These are phyloP conservation scores for Magnaporthiopsis incrustans DNA, from an alignment of 2,329 filamentous ascomycete genomes.

Conservation along the genomic window DNA sequence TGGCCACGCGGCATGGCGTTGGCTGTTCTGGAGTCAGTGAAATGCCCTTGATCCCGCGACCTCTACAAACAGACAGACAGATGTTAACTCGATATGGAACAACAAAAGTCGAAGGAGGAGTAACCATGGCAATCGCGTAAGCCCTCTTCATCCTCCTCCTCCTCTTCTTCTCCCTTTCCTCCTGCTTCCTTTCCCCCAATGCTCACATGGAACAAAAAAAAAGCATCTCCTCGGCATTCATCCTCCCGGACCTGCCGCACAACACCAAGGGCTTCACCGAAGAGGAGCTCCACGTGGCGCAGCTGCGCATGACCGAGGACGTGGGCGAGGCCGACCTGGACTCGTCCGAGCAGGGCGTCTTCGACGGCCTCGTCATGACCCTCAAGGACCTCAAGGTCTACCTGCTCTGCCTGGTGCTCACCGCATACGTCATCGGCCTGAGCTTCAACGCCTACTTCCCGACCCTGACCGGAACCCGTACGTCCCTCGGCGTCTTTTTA, in stretches of 20 bases:
- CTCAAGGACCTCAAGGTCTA: slow-evolving; percentile 53
- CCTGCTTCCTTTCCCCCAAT: not conserved
- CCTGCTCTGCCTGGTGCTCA: slow-evolving; percentile 42
- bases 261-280: slow-evolving; percentile 48
- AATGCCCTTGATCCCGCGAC: not conserved
- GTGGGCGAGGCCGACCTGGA: slow-evolving; percentile 47
- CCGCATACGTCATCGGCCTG: slow-evolving; percentile 48
- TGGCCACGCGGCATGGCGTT: slow-evolving; percentile 6
- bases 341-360: slow-evolving; percentile 36
- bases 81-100: not conserved
- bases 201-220: slow-evolving; percentile 2
- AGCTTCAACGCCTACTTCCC: slow-evolving; percentile 47
- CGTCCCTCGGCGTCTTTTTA: not conserved
- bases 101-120: slow-evolving; percentile 13
- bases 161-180: not conserved
- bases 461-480: slow-evolving; percentile 3
- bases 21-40: slow-evolving; percentile 7
- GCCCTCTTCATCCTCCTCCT: slow-evolving; percentile 10
- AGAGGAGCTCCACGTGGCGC: slow-evolving; percentile 45
- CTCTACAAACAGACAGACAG: too few relatives aligned
- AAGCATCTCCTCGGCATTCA: slow-evolving; percentile 30
- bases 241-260: slow-evolving; percentile 41
- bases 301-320: slow-evolving; percentile 47
- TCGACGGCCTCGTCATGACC: slow-evolving; percentile 47
- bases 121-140: slow-evolving; percentile 15